A percentile compares a stretch with the other conserved stretches of the same genome.
Evolutionary conservation across 2,329 filamentous ascomycete species (phyloP).

Genomic region (Chalaropsis ovoidea): DNA sequence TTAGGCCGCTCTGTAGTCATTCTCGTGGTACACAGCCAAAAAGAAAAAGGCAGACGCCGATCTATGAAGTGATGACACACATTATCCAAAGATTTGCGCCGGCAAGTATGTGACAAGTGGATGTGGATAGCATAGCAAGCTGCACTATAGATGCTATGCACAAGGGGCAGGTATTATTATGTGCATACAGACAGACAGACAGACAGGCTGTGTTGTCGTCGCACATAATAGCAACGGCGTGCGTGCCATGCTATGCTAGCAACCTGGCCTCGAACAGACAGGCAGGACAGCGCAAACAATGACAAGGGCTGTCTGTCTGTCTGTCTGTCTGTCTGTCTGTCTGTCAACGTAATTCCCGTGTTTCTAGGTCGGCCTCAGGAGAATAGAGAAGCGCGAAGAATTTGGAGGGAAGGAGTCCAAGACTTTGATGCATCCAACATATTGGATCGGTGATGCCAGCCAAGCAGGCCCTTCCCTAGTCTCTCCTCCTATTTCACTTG

Average conservation of each 20-base stretch:
- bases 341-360: slow-evolving; percentile 9
- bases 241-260: not conserved
- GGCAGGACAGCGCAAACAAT: not conserved
- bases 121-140: slow-evolving; percentile 4
- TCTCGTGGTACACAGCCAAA: slow-evolving; percentile 1
- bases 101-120: slow-evolving; percentile 12
- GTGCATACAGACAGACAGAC: not conserved
- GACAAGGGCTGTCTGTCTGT: not conserved
- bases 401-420: not conserved
- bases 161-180: not conserved
- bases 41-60: not conserved
- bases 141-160: not conserved
- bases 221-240: not conserved
- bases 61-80: slow-evolving; percentile 8
- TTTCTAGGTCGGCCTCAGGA: slow-evolving; percentile 4
- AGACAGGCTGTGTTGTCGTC: not conserved
- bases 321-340: not conserved
- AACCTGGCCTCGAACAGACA: slow-evolving; percentile 7
- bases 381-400: not conserved
- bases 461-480: not conserved
- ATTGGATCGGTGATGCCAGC: slow-evolving; percentile 12
- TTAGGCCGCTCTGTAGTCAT: slow-evolving; percentile 8
- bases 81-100: slow-evolving; percentile 3
- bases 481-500: slow-evolving; percentile 17
- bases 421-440: not conserved